phyloP scores from a whole-genome alignment of 139 green algal genomes.

The Ulvella scutata region DNA sequence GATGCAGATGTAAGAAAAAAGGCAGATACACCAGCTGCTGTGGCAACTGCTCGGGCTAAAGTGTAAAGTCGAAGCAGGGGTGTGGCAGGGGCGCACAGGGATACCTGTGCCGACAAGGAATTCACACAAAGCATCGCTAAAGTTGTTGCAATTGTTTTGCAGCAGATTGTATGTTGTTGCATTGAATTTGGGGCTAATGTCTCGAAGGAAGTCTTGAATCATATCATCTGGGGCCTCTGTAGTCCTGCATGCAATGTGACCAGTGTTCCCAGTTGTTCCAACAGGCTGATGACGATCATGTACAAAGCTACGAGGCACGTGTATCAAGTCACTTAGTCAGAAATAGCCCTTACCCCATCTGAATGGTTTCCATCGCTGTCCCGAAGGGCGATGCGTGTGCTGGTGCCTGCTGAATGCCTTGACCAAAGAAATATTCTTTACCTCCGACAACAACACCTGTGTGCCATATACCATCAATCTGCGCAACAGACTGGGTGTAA shows the following conservation, averaged over 20 bases:
- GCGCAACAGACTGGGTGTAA: no score
- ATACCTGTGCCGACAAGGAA: constrained; percentile 35
- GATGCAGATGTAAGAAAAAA: neutral
- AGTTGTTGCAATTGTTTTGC: constrained; percentile 69
- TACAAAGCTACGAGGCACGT: neutral
- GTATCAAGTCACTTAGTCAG: neutral
- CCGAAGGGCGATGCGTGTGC: constrained; percentile 42
- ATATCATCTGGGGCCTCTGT: constrained; percentile 22
- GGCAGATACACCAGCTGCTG: neutral
- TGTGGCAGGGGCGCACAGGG: neutral
- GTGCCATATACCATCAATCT: constrained; percentile 57
- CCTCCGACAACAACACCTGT: constrained; percentile 37
- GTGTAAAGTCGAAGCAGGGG: neutral
- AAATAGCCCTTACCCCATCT: constrained; percentile 29
- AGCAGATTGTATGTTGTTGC: constrained; percentile 42
- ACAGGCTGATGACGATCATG: neutral
- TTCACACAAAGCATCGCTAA: constrained; percentile 34
- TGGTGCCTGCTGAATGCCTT: constrained; percentile 28
- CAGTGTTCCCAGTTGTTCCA: no score
- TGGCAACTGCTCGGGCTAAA: neutral
- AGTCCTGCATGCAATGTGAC: constrained; percentile 9
- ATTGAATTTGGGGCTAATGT: constrained; percentile 15
- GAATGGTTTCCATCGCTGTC: constrained; percentile 19
- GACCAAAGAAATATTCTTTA: constrained; percentile 30
- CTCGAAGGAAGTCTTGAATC: constrained; percentile 15